phyloP scores from a whole-genome alignment of 257 asterid species.

The Prunella vulgaris region DNA sequence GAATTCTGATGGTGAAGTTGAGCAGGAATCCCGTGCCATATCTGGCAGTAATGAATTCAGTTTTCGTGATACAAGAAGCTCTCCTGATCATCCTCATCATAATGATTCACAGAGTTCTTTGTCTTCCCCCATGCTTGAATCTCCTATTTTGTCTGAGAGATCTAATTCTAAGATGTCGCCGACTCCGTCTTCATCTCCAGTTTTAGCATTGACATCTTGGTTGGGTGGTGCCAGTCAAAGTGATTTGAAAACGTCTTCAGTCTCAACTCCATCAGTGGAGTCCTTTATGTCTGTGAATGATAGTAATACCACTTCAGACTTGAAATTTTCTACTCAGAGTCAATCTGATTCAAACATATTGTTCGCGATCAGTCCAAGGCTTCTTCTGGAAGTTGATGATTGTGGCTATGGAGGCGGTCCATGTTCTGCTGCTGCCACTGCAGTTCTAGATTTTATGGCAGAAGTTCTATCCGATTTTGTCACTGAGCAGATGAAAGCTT shows the following conservation, averaged over 20 bases:
- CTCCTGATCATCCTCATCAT: constrained; percentile 39
- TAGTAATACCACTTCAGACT: constrained; percentile 47
- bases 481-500: constrained; percentile 84
- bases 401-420: constrained; percentile 99
- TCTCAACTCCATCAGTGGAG: constrained; percentile 59
- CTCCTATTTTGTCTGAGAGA: constrained; percentile 72
- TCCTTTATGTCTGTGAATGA: constrained; percentile 57
- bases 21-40: constrained; percentile 46
- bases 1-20: constrained; percentile 50
- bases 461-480: constrained; percentile 84
- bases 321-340: constrained; percentile 49
- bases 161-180: constrained; percentile 51
- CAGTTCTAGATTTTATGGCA: constrained; percentile 86
- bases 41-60: constrained; percentile 52
- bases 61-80: constrained; percentile 46
- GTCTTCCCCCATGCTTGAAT: constrained; percentile 44
- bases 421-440: constrained; percentile 95
- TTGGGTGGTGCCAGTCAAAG: constrained; percentile 55
- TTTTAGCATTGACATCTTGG: constrained; percentile 90
- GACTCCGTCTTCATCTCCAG: constrained; percentile 71
- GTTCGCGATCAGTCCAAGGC: constrained; percentile 52
- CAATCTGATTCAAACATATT: constrained; percentile 47
- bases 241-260: constrained; percentile 56
- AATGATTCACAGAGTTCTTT: constrained; percentile 60
- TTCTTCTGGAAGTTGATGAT: constrained; percentile 90